Evolutionary conservation across 768 basidiomycete genomes (phyloP), one percentile per base, ranked within the genome.

Genomic region (Hygrocybe punicea): DNA sequence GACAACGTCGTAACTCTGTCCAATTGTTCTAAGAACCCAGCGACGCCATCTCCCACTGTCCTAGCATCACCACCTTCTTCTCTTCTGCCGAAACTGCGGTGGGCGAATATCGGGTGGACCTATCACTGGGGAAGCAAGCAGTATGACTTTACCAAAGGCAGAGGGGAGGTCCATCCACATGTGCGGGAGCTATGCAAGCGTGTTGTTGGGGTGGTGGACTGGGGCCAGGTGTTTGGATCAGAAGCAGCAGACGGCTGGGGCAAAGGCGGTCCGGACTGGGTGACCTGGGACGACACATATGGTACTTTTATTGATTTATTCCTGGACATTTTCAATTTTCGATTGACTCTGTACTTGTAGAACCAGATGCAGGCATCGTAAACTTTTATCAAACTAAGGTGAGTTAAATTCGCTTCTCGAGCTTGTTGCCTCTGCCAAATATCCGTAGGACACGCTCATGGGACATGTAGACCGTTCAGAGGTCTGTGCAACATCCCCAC

Each of bases 61-160:
- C 76, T 71, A 10, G 78, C 86, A 1, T 67, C 75, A 7, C 68
- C 70, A 2, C 73, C 83, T 2, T 81, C 81, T 1, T 72, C 80
- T 24, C 80, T 98, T 13, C 63, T 95, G 14, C 77, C 76, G 5
- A 94, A 91, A 68, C 69, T 99, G 48, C 82, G 96, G 48, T 99
- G 96, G 96, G 89, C 93, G 1, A 98, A 96, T 64, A 88, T 99
- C 49, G 96, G 96, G 9, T 91, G 90, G 85, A 91, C 83, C 52
- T 99, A 99, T 71, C 93, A 98, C 74, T 98, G 96, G 96, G 90
- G 91, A 2, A 90, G 85, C 25, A 99, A 98, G 65, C 86, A 90
- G 57, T 99, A 99, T 67, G 92, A 97, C 65, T 94, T 97, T 62
- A 80, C 83, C 1, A 84, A 80, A 52, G 83, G 83, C 2, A 84